Evolutionary conservation across 495 filamentous ascomycete genomes (phyloP), one percentile per base, ranked within the genome.

Genomic region (Gamarada debralockiae): DNA sequence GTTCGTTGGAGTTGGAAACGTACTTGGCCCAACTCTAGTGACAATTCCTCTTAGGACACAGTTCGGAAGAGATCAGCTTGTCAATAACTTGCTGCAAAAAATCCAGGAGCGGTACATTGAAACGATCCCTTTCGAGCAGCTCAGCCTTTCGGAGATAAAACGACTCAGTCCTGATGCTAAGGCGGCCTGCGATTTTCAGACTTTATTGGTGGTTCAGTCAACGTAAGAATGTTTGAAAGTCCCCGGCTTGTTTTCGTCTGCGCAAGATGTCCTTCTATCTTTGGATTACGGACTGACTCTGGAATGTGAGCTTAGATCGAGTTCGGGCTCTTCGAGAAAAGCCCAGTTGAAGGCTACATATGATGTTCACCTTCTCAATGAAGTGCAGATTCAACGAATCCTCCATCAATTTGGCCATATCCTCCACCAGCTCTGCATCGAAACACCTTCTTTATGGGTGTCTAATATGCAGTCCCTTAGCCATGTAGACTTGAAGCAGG

Each of bases 111-210:
- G 73, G 13, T 70, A 76, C 20, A 62, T 80, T 17, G 68, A 69
- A 1, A 74, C 76, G 1, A 79, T 82, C 4, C 73, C 80, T 0
- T 81, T 82, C 60, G 78, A 90, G 64, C 83, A 87, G 42, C 73
- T 79, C 60, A 86, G 86, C 6, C 71, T 90, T 63, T 82, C 87
- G 63, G 75, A 85, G 47, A 90, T 90, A 53, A 71, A 79, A 50
- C 71, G 73, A 18, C 70, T 87, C 31, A 81, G 77, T 58, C 58
- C 68, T 0, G 84, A 87, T 56, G 78, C 85, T 3, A 71, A 78
- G 29, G 70, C 79, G 55, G 85, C 85, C 13, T 86, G 83, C 50
- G 82, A 85, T 49, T 75, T 85, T 41, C 71, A 76, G n/a, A 85
- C 74, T 45, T 67, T 83, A 12, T 17, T 52, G 7, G 33, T 48